phyloP scores from a whole-genome alignment of 2,329 filamentous ascomycete genomes.

The Neoscytalidium dimidiatum region DNA sequence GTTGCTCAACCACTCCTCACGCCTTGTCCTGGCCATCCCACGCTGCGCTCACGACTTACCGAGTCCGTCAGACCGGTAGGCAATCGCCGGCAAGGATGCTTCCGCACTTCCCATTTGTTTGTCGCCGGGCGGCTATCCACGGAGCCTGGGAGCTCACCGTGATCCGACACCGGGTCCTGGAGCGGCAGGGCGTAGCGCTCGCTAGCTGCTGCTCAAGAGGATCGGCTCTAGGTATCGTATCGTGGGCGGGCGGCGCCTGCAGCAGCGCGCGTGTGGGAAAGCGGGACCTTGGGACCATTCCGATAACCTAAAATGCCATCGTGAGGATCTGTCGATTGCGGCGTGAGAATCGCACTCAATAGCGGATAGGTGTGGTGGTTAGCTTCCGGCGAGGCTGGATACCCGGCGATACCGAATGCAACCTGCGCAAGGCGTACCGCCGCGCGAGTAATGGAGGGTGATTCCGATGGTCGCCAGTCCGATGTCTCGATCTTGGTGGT shows the following conservation, averaged over 20 bases:
- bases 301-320: slow-evolving; percentile 8
- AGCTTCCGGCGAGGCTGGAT: neutral
- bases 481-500: neutral
- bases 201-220: neutral
- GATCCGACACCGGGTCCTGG: slow-evolving; percentile 4
- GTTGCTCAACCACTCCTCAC: neutral
- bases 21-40: neutral
- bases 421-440: neutral
- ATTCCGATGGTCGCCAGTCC: neutral
- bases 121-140: neutral
- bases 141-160: neutral
- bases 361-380: neutral
- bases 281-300: neutral
- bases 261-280: neutral
- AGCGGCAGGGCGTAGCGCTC: neutral
- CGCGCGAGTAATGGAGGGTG: neutral
- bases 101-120: neutral
- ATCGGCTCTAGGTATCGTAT: neutral
- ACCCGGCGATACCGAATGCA: neutral
- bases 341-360: neutral
- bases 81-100: neutral
- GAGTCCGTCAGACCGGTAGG: slow-evolving; percentile 5
- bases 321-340: neutral
- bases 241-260: neutral
- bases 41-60: neutral